A percentile compares a stretch with the other conserved stretches of the same genome.
These are phyloP conservation scores for Citrus glauca DNA, from an alignment of 345 rosid species.

Conservation along the genomic window DNA sequence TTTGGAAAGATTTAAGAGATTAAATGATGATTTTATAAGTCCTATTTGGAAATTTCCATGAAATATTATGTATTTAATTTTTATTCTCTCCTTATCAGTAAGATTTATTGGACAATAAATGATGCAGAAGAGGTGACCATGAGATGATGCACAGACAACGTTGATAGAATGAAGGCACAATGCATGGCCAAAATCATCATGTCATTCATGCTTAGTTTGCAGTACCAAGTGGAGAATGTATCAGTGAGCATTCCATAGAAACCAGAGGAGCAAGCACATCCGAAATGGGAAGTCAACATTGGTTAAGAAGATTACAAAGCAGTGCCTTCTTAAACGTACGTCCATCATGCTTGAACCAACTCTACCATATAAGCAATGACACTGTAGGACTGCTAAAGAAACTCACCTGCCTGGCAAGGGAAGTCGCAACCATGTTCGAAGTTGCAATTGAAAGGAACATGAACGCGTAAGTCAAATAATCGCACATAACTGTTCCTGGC, in stretches of 20 bases:
- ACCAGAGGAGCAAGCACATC: not conserved
- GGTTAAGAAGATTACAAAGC: not conserved
- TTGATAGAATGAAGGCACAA: not conserved
- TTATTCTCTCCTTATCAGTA: not conserved
- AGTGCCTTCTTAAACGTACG: not conserved
- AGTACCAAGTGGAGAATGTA: not conserved
- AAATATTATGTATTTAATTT: not conserved
- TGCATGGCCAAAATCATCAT: not conserved
- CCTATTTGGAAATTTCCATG: not conserved
- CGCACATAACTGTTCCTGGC: slow-evolving; percentile 89
- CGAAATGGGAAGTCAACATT: not conserved
- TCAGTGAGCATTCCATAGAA: not conserved
- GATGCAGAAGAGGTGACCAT: not conserved
- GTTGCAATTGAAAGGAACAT: slow-evolving; percentile 94
- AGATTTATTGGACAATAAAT: not conserved
- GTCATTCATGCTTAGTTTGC: not conserved
- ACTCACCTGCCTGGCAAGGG: slow-evolving; percentile 77
- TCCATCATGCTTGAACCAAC: not conserved
- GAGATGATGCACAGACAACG: not conserved
- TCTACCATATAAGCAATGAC: not conserved
- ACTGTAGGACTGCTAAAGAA: not conserved
- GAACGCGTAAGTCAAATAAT: slow-evolving; percentile 64
- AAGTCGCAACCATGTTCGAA: slow-evolving; percentile 90
- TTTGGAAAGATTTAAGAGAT: not conserved
- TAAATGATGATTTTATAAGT: not conserved